Percentiles rank a stretch among this genome's conserved stretches.
phyloP scores from a whole-genome alignment of 257 asterid species.

The Lantana camara region DNA sequence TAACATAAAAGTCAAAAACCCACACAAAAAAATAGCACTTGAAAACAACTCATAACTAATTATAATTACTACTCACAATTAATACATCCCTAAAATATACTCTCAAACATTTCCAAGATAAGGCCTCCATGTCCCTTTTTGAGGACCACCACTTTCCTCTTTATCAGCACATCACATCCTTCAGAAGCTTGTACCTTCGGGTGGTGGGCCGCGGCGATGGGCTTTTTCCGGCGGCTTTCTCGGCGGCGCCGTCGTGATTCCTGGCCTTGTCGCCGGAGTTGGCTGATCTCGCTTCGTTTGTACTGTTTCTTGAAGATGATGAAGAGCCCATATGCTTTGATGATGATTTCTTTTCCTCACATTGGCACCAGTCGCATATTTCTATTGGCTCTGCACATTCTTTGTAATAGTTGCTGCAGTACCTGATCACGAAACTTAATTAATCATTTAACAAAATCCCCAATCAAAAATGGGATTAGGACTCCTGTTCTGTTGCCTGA shows the following conservation, averaged over 20 bases:
- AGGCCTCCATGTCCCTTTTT: neutral
- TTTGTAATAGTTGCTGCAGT: slow-evolving; percentile 47
- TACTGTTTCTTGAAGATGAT: slow-evolving; percentile 13
- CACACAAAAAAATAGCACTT: neutral
- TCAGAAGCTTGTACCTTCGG: slow-evolving; percentile 61
- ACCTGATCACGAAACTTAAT: slow-evolving; percentile 28
- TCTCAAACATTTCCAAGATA: neutral
- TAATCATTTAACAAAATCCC: no score
- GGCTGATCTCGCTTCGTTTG: slow-evolving; percentile 19
- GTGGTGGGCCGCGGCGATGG: slow-evolving; percentile 45
- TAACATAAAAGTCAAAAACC: neutral
- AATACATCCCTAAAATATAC: no score
- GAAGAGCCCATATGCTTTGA: slow-evolving; percentile 11
- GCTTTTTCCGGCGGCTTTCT: slow-evolving; percentile 35
- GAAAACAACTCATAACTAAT: slow-evolving; percentile 9
- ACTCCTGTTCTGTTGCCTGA: no score
- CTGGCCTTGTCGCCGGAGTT: slow-evolving; percentile 37
- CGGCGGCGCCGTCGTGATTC: slow-evolving; percentile 26
- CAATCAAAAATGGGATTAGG: no score
- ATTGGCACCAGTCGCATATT: slow-evolving; percentile 53
- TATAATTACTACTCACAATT: no score
- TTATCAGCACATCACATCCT: slow-evolving; percentile 54
- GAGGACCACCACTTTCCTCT: neutral
- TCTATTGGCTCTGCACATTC: slow-evolving; percentile 27
- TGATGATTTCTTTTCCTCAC: slow-evolving; percentile 30